These are phyloP conservation scores for Alternaria sp. DNA, from an alignment of 2,329 filamentous ascomycete genomes.

Conservation along the genomic window DNA sequence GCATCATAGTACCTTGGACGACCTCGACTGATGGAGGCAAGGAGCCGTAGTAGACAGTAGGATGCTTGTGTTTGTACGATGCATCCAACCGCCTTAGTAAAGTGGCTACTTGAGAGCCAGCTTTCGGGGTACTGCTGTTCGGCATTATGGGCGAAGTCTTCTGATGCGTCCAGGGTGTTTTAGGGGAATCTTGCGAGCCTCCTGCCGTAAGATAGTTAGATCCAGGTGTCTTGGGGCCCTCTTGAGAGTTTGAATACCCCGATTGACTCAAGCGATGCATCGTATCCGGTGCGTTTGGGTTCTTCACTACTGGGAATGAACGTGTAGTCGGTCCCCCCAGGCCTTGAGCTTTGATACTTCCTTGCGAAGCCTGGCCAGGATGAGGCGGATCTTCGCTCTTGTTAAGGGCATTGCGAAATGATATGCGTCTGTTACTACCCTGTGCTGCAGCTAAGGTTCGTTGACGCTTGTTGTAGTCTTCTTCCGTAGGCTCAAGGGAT, in stretches of 20 bases:
- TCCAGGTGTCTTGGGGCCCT: conserved; percentile 41
- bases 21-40: conserved; percentile 55
- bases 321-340: conserved; percentile 58
- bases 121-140: conserved; percentile 28
- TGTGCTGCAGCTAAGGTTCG: conserved; percentile 21
- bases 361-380: conserved; percentile 51
- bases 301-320: conserved; percentile 79
- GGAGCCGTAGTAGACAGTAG: conserved; percentile 48
- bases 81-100: conserved; percentile 28
- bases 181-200: conserved; percentile 31
- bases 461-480: conserved; percentile 28
- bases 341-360: conserved; percentile 51
- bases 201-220: conserved; percentile 30
- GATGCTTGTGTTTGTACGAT: conserved; percentile 29
- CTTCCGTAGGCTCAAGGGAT: conserved; percentile 15
- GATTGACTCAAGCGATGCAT: conserved; percentile 72
- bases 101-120: conserved; percentile 27
- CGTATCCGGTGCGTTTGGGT: conserved; percentile 71
- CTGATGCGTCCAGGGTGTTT: conserved; percentile 47
- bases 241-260: conserved; percentile 59
- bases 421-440: conserved; percentile 17
- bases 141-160: conserved; percentile 34
- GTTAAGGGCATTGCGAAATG: conserved; percentile 21
- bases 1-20: conserved; percentile 65
- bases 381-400: conserved; percentile 10